Conservation (phyloP, 2,329 filamentous ascomycete species). For the Alternaria gaisen region DNA sequence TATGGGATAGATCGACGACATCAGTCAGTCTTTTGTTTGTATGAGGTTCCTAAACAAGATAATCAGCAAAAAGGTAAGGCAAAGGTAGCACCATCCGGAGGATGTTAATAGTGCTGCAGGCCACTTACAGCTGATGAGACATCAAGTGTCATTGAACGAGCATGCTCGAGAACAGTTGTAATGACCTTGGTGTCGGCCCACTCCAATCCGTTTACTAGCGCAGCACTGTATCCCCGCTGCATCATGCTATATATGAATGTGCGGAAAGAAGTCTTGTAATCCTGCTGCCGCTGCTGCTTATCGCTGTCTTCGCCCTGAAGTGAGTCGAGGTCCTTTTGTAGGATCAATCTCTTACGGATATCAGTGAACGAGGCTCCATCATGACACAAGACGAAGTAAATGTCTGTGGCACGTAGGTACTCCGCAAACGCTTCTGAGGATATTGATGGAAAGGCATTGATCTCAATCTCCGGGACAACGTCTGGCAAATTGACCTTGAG, state of each 20-base stretch:
- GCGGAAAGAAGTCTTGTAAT: slow-evolving; percentile 49
- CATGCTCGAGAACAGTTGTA: slow-evolving; percentile 32
- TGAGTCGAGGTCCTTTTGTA: slow-evolving; percentile 28
- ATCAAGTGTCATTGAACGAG: slow-evolving; percentile 28
- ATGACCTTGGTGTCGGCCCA: slow-evolving; percentile 70
- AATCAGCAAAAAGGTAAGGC: not conserved
- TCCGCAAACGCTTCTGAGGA: slow-evolving; percentile 61
- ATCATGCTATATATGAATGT: slow-evolving; percentile 66
- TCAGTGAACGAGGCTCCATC: slow-evolving; percentile 61
- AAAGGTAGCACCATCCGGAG: not conserved
- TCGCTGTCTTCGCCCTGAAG: slow-evolving; percentile 30
- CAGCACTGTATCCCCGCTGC: slow-evolving; percentile 66
- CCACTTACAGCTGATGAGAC: slow-evolving; percentile 29
- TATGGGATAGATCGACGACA: slow-evolving; percentile 24
- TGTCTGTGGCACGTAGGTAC: slow-evolving; percentile 64
- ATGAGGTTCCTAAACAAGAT: slow-evolving; percentile 8
- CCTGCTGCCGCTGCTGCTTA: slow-evolving; percentile 29
- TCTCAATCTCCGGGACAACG: slow-evolving; percentile 53
- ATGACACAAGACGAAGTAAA: slow-evolving; percentile 75
- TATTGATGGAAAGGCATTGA: slow-evolving; percentile 60
- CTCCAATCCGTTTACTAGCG: slow-evolving; percentile 69
- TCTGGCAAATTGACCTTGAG: slow-evolving; percentile 58
- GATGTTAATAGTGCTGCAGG: not conserved
- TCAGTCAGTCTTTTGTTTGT: slow-evolving; percentile 16
- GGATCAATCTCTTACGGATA: slow-evolving; percentile 28